Conservation (phyloP, 192 early-diverging fungal species). For the Lobosporangium transversale region DNA sequence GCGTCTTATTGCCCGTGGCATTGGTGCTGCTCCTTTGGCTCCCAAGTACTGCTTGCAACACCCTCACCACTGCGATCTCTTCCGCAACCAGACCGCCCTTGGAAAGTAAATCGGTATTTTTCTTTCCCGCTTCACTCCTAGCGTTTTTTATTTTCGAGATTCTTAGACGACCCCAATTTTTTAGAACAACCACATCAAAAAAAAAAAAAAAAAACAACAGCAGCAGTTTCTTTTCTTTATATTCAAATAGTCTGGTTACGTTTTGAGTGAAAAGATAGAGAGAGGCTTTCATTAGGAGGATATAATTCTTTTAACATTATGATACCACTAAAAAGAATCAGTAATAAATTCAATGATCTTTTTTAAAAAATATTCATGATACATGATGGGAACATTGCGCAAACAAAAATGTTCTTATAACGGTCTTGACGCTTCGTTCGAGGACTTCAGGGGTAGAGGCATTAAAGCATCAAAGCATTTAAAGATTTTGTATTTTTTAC, state of each 20-base stretch:
- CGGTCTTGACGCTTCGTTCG: too few relatives aligned
- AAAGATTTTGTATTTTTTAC: too few relatives aligned
- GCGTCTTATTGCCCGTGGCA: constrained; percentile 72
- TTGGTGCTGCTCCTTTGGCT: constrained; percentile 71
- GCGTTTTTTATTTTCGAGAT: background rate
- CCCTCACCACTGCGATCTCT: constrained; percentile 50
- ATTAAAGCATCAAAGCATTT: too few relatives aligned
- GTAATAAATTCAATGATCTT: background rate
- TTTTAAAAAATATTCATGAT: too few relatives aligned
- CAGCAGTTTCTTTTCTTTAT: background rate
- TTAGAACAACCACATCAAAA: background rate
- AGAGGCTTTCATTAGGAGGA: background rate
- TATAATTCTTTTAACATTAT: too few relatives aligned
- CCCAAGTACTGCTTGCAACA: constrained; percentile 54
- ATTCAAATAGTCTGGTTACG: constrained; percentile 24
- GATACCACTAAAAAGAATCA: constrained; percentile 7
- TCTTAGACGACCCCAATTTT: constrained; percentile 2
- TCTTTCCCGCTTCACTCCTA: background rate
- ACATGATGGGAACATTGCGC: too few relatives aligned
- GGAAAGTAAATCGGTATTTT: constrained; percentile 34
- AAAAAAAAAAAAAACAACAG: constrained; percentile 8
- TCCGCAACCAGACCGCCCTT: constrained; percentile 38
- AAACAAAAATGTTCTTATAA: too few relatives aligned
- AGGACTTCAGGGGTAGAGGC: too few relatives aligned
- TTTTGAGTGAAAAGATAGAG: constrained; percentile 1